These are phyloP conservation scores for Pichia eremophila DNA, from an alignment of 805 yeast genomes.

Conservation along the genomic window DNA sequence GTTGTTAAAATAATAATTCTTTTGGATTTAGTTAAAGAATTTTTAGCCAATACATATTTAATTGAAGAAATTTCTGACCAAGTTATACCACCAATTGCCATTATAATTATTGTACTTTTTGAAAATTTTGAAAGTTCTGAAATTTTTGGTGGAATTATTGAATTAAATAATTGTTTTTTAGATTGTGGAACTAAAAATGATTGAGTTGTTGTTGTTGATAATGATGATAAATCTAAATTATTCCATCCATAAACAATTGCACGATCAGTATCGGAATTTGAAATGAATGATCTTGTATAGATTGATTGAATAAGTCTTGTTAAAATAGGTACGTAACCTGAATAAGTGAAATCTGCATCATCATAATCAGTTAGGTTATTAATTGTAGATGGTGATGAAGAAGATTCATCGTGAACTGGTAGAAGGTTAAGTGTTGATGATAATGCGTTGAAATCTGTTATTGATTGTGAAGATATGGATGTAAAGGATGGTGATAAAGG, in stretches of 20 bases:
- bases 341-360: conserved; percentile 53
- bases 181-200: conserved; percentile 24
- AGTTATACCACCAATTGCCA: conserved; percentile 78
- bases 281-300: conserved; percentile 39
- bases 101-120: conserved; percentile 33
- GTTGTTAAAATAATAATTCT: conserved; percentile 35
- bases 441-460: conserved; percentile 26
- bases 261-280: conserved; percentile 1
- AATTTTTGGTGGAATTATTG: conserved; percentile 18
- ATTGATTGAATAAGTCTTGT: conserved; percentile 61
- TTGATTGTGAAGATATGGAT: conserved; percentile 15
- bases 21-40: conserved; percentile 24
- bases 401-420: conserved; percentile 26
- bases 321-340: conserved; percentile 75
- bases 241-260: conserved; percentile 33
- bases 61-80: conserved; percentile 74
- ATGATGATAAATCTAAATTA: conserved; percentile 31
- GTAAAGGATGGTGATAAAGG: too few relatives aligned
- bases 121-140: conserved; percentile 5
- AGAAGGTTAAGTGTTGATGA: conserved; percentile 38
- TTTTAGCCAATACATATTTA: conserved; percentile 44
- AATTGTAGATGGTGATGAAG: conserved; percentile 19
- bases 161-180: conserved; percentile 20
- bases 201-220: conserved; percentile 30
- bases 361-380: conserved; percentile 25